These are phyloP conservation scores for Rhodosorus marinus DNA, from an alignment of 23 red algal species.

Conservation along the genomic window DNA sequence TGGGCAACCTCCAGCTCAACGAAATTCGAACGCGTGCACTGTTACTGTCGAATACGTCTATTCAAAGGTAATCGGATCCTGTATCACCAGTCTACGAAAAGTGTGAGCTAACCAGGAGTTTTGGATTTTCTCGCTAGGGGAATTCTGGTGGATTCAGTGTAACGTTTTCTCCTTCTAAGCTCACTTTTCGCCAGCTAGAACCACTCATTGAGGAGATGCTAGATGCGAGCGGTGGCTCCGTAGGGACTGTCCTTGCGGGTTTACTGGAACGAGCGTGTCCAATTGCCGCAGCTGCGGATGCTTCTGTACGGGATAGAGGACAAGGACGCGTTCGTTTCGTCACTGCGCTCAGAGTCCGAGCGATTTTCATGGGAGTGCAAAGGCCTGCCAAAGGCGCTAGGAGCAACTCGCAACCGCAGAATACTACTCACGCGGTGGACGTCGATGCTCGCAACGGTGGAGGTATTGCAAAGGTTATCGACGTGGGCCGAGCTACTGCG, in stretches of 20 bases:
- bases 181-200: conserved; percentile 24
- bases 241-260: conserved; percentile 35
- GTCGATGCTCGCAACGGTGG: conserved; percentile 31
- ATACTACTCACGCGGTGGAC: conserved; percentile 35
- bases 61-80: too few relatives aligned
- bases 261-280: conserved; percentile 54
- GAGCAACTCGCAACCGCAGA: background rate
- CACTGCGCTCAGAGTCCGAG: conserved; percentile 48
- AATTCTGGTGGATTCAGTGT: conserved; percentile 58
- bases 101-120: too few relatives aligned
- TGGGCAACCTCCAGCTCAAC: too few relatives aligned
- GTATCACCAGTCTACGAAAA: too few relatives aligned
- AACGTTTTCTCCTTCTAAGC: conserved; percentile 33
- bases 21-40: conserved; percentile 13
- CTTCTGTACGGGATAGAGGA: conserved; percentile 23
- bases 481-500: conserved; percentile 50
- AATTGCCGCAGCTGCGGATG: conserved; percentile 39
- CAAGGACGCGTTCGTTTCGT: conserved; percentile 40
- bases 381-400: conserved; percentile 1
- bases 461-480: conserved; percentile 41
- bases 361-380: conserved; percentile 17
- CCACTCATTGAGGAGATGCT: conserved; percentile 58
- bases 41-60: conserved; percentile 44
- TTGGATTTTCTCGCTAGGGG: too few relatives aligned
- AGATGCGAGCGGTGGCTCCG: conserved; percentile 45